Evolutionary conservation across 139 green algal genomes (phyloP), one percentile per base, ranked within the genome.

Genomic region (Chlorella sp.): DNA sequence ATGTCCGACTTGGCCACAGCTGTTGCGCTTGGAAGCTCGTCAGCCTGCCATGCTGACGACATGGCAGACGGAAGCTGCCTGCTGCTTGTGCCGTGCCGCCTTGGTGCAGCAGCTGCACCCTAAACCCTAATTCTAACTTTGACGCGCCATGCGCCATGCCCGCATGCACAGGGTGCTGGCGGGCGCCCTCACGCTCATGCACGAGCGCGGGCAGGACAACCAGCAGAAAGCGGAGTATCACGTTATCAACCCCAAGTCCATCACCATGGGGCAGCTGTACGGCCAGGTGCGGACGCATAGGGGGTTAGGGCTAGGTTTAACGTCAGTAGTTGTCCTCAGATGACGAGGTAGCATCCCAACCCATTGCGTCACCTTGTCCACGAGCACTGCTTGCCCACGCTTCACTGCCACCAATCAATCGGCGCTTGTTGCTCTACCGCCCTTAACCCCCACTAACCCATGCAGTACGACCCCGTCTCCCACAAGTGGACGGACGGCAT

Each of bases 191-290:
- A 85, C 76, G 1, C 68, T 85, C 36, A 88, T 92, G 82, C 49
- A 75, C 31, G 66, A 77, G 24, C 35, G 71, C 1, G 85, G 83
- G 1, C 67, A 87, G 69, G 79, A 86, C 67, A 72, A 75, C 24
- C 83, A 89, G 77, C 61, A 29, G 2, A 81, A 81, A 62, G 80
- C 80, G 5, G 80, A 85, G 64, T 75, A 82, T 62, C 69, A 77
- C 3, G 70, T 83, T 24, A 89, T 93, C 78, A 95, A 95, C 74
- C 90, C 90, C 59, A 95, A 95, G 82, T 83, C 82, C 33, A 87
- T 93, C 70, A 93, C 89, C 29, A 93, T 93, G 88, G 90, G 90
- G 0, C 87, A 95, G 79, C 86, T 95, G 76, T 95, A 93, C 74
- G 90, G 90, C 35, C 80, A 85, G 75, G 79, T 78, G 42, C 42